Evolutionary conservation across 1,284 basidiomycete species (phyloP).

Genomic region (Tremellales sp.): DNA sequence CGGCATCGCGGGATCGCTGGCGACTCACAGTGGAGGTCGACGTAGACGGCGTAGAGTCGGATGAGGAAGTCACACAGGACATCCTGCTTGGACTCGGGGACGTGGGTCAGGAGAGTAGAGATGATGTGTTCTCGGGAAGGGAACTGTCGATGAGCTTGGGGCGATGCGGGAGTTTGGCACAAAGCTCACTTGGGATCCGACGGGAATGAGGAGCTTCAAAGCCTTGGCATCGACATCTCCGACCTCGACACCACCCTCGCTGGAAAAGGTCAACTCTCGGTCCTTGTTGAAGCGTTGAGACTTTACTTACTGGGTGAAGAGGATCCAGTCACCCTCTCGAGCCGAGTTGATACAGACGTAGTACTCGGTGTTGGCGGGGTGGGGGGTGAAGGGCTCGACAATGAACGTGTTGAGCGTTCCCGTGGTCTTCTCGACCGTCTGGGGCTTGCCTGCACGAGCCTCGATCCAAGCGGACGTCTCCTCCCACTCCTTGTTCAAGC

Average conservation of each 20-base stretch:
- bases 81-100: constrained; percentile 74
- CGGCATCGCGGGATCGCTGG: not conserved
- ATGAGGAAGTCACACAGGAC: constrained; percentile 89
- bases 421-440: constrained; percentile 87
- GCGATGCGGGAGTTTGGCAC: not conserved
- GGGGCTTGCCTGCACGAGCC: constrained; percentile 86
- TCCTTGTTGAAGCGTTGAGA: not conserved
- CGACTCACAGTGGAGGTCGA: constrained; percentile 76
- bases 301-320: constrained; percentile 74
- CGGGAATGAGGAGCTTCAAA: constrained; percentile 79
- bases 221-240: constrained; percentile 99
- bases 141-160: constrained; percentile 52
- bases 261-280: constrained; percentile 5
- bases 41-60: constrained; percentile 94
- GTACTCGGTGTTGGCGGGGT: constrained; percentile 89
- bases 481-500: constrained; percentile 88
- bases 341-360: constrained; percentile 98
- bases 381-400: constrained; percentile 96
- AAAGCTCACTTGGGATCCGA: constrained; percentile 53
- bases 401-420: constrained; percentile 97
- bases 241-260: constrained; percentile 95
- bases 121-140: constrained; percentile 74
- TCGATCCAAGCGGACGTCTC: constrained; percentile 83
- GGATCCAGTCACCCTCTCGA: constrained; percentile 91
- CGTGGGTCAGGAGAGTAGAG: constrained; percentile 69